Percentiles rank a stretch among this genome's conserved stretches.
Conservation (phyloP, 768 basidiomycete genomes). For the Crepidotus variabilis region DNA sequence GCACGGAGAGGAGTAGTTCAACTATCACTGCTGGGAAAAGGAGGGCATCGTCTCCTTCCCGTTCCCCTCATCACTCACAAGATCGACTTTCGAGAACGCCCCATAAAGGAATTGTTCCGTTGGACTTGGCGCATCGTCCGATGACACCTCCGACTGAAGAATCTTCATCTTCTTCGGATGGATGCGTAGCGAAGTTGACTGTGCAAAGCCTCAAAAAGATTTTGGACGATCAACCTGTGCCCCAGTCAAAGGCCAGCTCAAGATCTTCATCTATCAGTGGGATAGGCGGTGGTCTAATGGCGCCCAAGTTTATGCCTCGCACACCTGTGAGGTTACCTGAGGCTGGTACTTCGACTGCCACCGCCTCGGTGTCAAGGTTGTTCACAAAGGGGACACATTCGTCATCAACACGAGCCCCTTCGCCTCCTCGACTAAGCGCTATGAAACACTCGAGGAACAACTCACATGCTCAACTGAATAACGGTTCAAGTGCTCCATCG, state of each 20-base stretch:
- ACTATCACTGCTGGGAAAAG: slow-evolving; percentile 4
- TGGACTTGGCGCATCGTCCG: slow-evolving; percentile 23
- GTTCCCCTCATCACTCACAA: neutral
- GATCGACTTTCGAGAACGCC: slow-evolving; percentile 4
- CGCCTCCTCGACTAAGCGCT: slow-evolving; percentile 48
- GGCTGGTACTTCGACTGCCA: slow-evolving; percentile 67
- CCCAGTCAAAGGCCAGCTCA: slow-evolving; percentile 10
- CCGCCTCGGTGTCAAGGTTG: slow-evolving; percentile 74
- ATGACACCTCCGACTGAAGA: slow-evolving; percentile 63
- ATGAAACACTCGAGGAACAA: slow-evolving; percentile 30
- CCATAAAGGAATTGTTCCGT: slow-evolving; percentile 21
- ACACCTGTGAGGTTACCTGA: slow-evolving; percentile 50
- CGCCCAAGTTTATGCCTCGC: slow-evolving; percentile 39
- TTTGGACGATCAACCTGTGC: slow-evolving; percentile 49
- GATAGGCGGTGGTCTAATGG: slow-evolving; percentile 15
- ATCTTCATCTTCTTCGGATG: slow-evolving; percentile 53
- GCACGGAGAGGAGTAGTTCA: neutral
- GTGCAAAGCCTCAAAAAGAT: slow-evolving; percentile 68
- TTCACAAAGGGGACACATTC: slow-evolving; percentile 59
- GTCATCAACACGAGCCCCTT: slow-evolving; percentile 59
- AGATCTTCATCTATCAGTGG: slow-evolving; percentile 5
- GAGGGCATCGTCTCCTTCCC: slow-evolving; percentile 5
- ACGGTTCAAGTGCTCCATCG: slow-evolving; percentile 2
- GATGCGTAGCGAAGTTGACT: slow-evolving; percentile 56
- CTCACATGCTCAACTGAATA: slow-evolving; percentile 2